phyloP scores from a whole-genome alignment of 169 alveolate species.

The Sarcocystis neurona region DNA sequence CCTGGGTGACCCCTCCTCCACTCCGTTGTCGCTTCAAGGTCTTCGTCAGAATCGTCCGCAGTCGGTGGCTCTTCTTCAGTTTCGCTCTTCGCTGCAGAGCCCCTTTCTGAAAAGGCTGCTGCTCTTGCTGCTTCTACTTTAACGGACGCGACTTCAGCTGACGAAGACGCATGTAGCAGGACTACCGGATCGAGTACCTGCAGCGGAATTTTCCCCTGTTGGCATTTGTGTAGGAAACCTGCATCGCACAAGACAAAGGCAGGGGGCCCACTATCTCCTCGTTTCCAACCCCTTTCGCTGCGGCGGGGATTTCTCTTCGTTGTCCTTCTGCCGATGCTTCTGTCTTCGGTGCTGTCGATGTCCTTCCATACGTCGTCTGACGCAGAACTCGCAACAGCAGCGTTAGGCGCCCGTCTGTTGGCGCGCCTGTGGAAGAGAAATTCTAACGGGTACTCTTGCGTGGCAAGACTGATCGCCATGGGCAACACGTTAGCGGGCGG shows the following conservation, averaged over 20 bases:
- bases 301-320: background rate
- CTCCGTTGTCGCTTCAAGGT: background rate
- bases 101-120: background rate
- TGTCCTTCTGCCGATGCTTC: background rate
- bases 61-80: background rate
- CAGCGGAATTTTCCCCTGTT: background rate
- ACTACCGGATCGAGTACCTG: slow-evolving; percentile 7
- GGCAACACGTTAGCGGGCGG: too few relatives aligned
- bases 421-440: too few relatives aligned
- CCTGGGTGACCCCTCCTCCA: background rate
- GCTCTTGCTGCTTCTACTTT: background rate
- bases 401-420: background rate
- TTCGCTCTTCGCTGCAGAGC: background rate
- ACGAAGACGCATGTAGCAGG: background rate
- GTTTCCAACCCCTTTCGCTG: background rate
- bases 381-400: background rate
- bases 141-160: background rate
- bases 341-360: background rate
- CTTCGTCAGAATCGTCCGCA: background rate
- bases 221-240: background rate
- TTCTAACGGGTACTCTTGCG: too few relatives aligned
- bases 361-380: background rate
- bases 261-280: background rate
- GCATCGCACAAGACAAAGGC: background rate
- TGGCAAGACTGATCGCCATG: too few relatives aligned